These are phyloP conservation scores for Solanum sejunctum DNA, from an alignment of 257 asterid species.

Conservation along the genomic window DNA sequence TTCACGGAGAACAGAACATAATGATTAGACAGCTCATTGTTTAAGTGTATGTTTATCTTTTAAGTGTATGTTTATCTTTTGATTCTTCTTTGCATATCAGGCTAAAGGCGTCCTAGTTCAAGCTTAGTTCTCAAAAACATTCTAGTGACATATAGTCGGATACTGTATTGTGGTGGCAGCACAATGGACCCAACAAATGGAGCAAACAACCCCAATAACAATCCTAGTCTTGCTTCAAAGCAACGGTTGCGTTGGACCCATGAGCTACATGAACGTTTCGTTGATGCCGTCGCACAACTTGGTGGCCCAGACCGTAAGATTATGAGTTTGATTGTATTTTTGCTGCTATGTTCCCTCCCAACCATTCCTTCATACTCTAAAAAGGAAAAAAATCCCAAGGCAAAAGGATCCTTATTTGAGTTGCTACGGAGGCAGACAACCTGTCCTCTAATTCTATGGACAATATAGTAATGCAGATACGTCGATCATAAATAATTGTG, in stretches of 20 bases:
- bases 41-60: neutral
- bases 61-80: neutral
- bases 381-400: neutral
- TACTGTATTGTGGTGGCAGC: conserved; percentile 20
- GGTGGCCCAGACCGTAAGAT: conserved; percentile 97
- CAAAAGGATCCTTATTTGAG: neutral
- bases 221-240: conserved; percentile 65
- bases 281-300: conserved; percentile 96
- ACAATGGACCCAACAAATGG: conserved; percentile 50
- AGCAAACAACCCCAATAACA: conserved; percentile 42
- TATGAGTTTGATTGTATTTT: neutral
- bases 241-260: conserved; percentile 97
- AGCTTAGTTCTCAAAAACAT: conserved; percentile 27
- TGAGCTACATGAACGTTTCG: conserved; percentile 88
- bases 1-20: neutral
- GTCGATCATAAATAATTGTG: neutral
- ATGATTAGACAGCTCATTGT: neutral
- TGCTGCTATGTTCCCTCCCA: neutral
- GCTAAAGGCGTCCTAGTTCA: conserved; percentile 7
- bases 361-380: neutral
- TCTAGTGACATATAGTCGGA: conserved; percentile 17
- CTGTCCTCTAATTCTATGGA: neutral
- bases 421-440: neutral
- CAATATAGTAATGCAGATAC: neutral
- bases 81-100: neutral